phyloP scores from a whole-genome alignment of 2,329 filamentous ascomycete species.

The Trichophyton benhamiae region DNA sequence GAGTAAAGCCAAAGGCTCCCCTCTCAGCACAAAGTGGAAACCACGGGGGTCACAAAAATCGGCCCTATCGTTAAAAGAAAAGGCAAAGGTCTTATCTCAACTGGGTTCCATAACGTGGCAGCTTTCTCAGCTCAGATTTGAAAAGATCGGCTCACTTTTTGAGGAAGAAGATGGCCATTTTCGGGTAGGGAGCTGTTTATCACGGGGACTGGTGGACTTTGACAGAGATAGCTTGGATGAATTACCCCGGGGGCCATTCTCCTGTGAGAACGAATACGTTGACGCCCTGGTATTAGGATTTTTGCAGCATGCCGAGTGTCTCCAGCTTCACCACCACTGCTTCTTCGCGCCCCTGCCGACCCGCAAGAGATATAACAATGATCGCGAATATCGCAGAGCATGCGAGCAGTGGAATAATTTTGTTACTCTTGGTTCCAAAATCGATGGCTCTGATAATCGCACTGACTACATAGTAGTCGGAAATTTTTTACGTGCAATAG shows the following conservation, averaged over 20 bases:
- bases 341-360: constrained; percentile 10
- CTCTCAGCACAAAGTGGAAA: constrained; percentile 18
- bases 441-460: constrained; percentile 17
- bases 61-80: constrained; percentile 11
- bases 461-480: constrained; percentile 18
- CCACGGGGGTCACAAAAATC: constrained; percentile 8
- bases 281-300: constrained; percentile 15
- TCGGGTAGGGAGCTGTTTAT: constrained; percentile 15
- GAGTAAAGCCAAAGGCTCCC: constrained; percentile 22
- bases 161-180: constrained; percentile 15
- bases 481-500: constrained; percentile 15
- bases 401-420: constrained; percentile 18
- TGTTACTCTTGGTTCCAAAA: constrained; percentile 16
- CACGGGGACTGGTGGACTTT: constrained; percentile 15
- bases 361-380: constrained; percentile 5
- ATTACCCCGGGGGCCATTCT: constrained; percentile 16
- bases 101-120: constrained; percentile 18
- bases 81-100: constrained; percentile 19
- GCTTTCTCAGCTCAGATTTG: constrained; percentile 19
- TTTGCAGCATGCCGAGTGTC: constrained; percentile 2
- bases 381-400: constrained; percentile 13
- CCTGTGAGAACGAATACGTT: constrained; percentile 15
- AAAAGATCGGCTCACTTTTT: constrained; percentile 21
- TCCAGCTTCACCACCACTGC: constrained; percentile 11
- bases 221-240: constrained; percentile 13